Evolutionary conservation across 352 stramenopile species (phyloP).

Genomic region (Aphanomyces invadans): DNA sequence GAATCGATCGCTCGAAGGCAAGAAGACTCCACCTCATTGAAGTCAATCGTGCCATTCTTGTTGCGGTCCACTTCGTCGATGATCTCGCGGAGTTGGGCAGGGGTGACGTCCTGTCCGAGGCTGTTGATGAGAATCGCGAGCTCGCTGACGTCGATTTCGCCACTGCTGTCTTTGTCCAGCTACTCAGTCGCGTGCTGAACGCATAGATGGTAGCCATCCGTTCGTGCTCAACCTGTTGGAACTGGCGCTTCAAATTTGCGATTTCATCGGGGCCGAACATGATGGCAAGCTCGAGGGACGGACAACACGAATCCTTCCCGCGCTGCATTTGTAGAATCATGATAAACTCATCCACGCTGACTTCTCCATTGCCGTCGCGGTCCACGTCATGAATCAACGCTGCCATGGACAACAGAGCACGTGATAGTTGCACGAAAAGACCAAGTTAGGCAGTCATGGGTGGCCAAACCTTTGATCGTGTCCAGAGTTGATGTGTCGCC

Average conservation of each 20-base stretch:
- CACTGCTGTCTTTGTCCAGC: conserved; percentile 56
- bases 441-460: too few species aligned
- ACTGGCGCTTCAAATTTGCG: conserved; percentile 57
- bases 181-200: too few species aligned
- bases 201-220: too few species aligned
- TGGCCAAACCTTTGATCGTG: conserved; percentile 38
- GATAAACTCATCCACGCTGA: conserved; percentile 67
- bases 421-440: too few species aligned
- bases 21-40: conserved; percentile 21
- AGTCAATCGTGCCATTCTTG: conserved; percentile 50
- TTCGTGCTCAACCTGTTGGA: conserved; percentile 29
- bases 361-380: conserved; percentile 47
- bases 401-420: too few species aligned
- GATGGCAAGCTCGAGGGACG: conserved; percentile 51
- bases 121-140: conserved; percentile 53
- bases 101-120: conserved; percentile 36
- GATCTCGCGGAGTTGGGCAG: conserved; percentile 50
- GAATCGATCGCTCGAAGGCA: too few species aligned
- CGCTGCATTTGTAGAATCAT: conserved; percentile 50
- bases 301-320: conserved; percentile 52
- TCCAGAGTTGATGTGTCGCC: conserved; percentile 53
- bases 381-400: conserved; percentile 53
- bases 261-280: conserved; percentile 58
- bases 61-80: conserved; percentile 58
- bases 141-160: conserved; percentile 59